Conservation (phyloP, 2,329 filamentous ascomycete species). For the Onygenales sp. region DNA sequence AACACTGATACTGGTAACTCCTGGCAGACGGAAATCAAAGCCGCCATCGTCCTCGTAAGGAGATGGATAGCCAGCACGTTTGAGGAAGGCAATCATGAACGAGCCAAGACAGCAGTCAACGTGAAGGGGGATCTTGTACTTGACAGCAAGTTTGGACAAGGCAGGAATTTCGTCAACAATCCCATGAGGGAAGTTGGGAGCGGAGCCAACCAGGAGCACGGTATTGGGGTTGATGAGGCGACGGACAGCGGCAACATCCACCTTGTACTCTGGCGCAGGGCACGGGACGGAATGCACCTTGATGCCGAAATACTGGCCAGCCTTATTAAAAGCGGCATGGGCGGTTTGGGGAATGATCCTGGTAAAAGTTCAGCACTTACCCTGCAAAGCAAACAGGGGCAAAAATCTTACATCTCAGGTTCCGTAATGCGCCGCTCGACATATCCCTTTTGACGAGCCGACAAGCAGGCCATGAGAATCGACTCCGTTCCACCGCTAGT, state of each 20-base stretch:
- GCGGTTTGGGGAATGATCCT: slow-evolving; percentile 91
- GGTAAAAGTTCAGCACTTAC: slow-evolving; percentile 10
- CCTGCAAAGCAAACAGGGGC: not conserved
- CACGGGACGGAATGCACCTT: slow-evolving; percentile 83
- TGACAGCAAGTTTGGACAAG: slow-evolving; percentile 72
- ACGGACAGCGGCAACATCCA: slow-evolving; percentile 65
- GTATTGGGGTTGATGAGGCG: slow-evolving; percentile 93
- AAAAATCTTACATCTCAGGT: slow-evolving; percentile 70
- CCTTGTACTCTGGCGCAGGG: slow-evolving; percentile 76
- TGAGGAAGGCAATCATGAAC: slow-evolving; percentile 85
- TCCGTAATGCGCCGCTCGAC: slow-evolving; percentile 78
- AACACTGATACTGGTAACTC: slow-evolving; percentile 90
- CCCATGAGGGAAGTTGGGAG: slow-evolving; percentile 95
- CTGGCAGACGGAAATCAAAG: slow-evolving; percentile 90
- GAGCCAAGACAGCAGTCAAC: slow-evolving; percentile 97
- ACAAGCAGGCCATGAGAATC: slow-evolving; percentile 89
- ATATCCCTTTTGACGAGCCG: slow-evolving; percentile 81
- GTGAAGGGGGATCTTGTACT: slow-evolving; percentile 75
- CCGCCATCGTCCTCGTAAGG: slow-evolving; percentile 57
- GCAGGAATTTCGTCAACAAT: slow-evolving; percentile 91
- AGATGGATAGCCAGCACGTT: slow-evolving; percentile 72
- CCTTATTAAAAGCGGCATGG: slow-evolving; percentile 94
- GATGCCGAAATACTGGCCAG: slow-evolving; percentile 91
- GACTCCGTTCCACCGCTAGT: slow-evolving; percentile 93
- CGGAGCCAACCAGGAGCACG: slow-evolving; percentile 81